phyloP scores from a whole-genome alignment of 441 rosid genomes.

The Gossypium gossypioides region DNA sequence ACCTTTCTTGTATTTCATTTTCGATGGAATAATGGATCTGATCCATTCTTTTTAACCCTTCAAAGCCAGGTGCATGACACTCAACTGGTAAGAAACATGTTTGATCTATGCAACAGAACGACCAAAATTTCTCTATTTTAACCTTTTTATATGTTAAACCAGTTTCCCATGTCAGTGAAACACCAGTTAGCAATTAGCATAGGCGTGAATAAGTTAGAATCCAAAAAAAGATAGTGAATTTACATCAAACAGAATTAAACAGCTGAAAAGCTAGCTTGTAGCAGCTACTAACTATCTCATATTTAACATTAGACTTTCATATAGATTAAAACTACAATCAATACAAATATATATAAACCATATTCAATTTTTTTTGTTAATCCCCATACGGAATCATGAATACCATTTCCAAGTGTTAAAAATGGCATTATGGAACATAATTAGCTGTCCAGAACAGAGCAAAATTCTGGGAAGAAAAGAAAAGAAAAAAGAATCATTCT shows the following conservation, averaged over 20 bases:
- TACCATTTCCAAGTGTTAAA: background rate
- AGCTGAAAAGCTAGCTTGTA: background rate
- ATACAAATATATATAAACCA: background rate
- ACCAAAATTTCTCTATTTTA: background rate
- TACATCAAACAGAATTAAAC: background rate
- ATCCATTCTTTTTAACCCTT: conserved; percentile 2
- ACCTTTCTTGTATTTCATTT: background rate
- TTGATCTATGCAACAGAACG: background rate
- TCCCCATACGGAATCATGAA: background rate
- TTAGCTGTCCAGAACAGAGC: background rate
- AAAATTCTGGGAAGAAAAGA: background rate
- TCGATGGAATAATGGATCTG: background rate
- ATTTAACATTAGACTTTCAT: background rate
- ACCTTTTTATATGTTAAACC: background rate
- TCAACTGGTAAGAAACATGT: background rate
- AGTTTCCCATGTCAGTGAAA: too few species aligned
- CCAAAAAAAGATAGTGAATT: background rate
- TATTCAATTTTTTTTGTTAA: background rate
- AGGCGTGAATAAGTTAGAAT: background rate
- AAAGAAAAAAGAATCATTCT: background rate
- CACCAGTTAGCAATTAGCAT: background rate
- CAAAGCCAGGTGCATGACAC: background rate
- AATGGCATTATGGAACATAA: background rate
- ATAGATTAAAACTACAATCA: background rate
- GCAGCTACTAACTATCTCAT: background rate